A percentile compares a stretch with the other conserved stretches of the same genome.
These are phyloP conservation scores for Hymenoscyphus fructigenus DNA, from an alignment of 2,329 filamentous ascomycete genomes.

Conservation along the genomic window DNA sequence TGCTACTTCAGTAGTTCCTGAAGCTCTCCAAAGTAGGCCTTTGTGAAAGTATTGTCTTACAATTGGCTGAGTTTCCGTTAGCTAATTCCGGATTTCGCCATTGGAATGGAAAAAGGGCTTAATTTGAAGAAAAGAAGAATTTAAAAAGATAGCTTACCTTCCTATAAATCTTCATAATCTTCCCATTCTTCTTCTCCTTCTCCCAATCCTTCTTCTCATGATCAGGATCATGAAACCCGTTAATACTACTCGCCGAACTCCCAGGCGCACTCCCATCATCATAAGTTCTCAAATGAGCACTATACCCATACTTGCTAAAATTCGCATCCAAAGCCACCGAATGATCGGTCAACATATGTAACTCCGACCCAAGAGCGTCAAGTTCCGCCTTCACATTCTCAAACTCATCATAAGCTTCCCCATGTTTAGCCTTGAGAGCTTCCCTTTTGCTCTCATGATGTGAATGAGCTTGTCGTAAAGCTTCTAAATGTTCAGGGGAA, in stretches of 20 bases:
- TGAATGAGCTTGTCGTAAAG: constrained; percentile 49
- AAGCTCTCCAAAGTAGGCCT: constrained; percentile 61
- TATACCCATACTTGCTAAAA: constrained; percentile 63
- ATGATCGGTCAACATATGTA: constrained; percentile 54
- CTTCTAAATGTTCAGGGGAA: constrained; percentile 46
- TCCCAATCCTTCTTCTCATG: constrained; percentile 41
- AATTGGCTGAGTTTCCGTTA: constrained; percentile 42
- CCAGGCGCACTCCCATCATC: constrained; percentile 31
- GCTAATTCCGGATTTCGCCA: neutral
- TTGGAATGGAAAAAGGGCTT: neutral
- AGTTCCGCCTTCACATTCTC: constrained; percentile 55
- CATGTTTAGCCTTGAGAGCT: constrained; percentile 49
- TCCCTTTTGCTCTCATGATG: constrained; percentile 52
- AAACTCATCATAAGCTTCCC: constrained; percentile 54
- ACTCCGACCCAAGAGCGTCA: constrained; percentile 50
- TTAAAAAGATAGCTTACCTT: constrained; percentile 31
- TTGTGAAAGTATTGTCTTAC: constrained; percentile 67
- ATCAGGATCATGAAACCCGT: constrained; percentile 28
- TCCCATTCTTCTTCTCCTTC: constrained; percentile 38
- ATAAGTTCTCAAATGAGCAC: constrained; percentile 54
- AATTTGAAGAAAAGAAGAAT: neutral
- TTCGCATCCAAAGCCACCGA: constrained; percentile 57
- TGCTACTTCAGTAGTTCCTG: constrained; percentile 58
- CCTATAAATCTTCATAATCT: constrained; percentile 56
- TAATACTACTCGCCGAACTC: constrained; percentile 25